Conservation (phyloP, 2,329 filamentous ascomycete species). For the Pseudogymnoascus sp. region DNA sequence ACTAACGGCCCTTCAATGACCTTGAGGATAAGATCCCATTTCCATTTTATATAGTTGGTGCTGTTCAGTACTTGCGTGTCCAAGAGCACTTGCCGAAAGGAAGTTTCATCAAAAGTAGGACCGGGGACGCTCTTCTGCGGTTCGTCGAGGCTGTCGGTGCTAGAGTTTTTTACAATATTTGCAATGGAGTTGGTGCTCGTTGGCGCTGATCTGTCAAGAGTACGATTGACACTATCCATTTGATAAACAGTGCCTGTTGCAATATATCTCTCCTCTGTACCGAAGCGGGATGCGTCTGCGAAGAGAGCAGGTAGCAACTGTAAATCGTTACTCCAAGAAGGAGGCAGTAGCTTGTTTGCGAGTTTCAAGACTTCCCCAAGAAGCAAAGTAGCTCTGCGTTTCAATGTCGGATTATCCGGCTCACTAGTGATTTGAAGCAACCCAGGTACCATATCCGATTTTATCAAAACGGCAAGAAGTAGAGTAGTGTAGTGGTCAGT, state of each 20-base stretch:
- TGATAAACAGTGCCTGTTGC: conserved; percentile 92
- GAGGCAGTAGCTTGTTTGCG: conserved; percentile 75
- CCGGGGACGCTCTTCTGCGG: conserved; percentile 45
- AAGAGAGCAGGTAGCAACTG: conserved; percentile 86
- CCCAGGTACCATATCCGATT: conserved; percentile 62
- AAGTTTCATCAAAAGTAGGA: conserved; percentile 51
- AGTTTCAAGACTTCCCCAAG: conserved; percentile 89
- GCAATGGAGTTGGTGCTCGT: conserved; percentile 19
- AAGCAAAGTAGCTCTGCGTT: conserved; percentile 81
- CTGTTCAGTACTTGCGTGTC: conserved; percentile 83
- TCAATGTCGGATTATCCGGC: conserved; percentile 60
- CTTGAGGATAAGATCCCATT: conserved; percentile 86
- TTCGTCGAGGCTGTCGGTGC: conserved; percentile 44
- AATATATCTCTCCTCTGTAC: conserved; percentile 64
- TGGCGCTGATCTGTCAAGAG: conserved; percentile 70
- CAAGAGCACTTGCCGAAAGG: conserved; percentile 57
- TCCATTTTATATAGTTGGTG: conserved; percentile 91
- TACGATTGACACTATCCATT: conserved; percentile 94
- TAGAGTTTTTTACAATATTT: conserved; percentile 27
- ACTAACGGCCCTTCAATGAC: conserved; percentile 89
- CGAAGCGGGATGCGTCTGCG: conserved; percentile 64
- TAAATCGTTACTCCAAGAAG: conserved; percentile 71
- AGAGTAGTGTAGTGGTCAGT: conserved; percentile 92
- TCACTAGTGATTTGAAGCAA: conserved; percentile 60
- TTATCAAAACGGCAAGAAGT: conserved; percentile 76